phyloP scores from a whole-genome alignment of 441 rosid species.

The Raphanus hybrid region DNA sequence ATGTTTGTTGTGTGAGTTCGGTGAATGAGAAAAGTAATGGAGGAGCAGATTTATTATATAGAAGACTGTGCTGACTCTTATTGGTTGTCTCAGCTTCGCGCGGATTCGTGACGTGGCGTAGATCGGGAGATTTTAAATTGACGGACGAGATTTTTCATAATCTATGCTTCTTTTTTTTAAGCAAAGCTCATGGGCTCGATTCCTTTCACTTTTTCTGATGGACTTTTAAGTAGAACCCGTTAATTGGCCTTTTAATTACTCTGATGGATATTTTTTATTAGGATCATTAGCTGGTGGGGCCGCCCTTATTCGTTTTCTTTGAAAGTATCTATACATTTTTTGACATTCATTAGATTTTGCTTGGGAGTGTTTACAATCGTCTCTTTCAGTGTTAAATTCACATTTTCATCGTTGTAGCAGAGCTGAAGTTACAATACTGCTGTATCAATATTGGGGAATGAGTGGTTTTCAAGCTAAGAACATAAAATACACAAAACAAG shows the following conservation, averaged over 20 bases:
- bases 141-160: not conserved
- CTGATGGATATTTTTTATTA: no score
- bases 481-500: slow-evolving; percentile 13
- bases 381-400: not conserved
- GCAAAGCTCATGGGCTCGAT: no score
- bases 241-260: no score
- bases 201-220: no score
- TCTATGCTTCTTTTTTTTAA: no score
- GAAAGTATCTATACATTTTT: not conserved
- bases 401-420: not conserved
- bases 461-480: not conserved
- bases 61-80: slow-evolving; percentile 17
- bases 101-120: slow-evolving; percentile 26
- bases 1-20: not conserved
- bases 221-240: no score
- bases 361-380: no score
- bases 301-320: no score
- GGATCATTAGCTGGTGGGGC: no score
- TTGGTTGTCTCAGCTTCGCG: slow-evolving; percentile 37
- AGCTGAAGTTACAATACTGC: not conserved
- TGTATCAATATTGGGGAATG: not conserved
- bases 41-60: slow-evolving; percentile 4
- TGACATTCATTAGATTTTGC: not conserved
- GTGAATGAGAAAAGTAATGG: not conserved
- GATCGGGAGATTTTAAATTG: no score